A percentile compares a stretch with the other conserved stretches of the same genome.
phyloP scores from a whole-genome alignment of 176 grass and related monocot species.

The Cenchrus americanus region DNA sequence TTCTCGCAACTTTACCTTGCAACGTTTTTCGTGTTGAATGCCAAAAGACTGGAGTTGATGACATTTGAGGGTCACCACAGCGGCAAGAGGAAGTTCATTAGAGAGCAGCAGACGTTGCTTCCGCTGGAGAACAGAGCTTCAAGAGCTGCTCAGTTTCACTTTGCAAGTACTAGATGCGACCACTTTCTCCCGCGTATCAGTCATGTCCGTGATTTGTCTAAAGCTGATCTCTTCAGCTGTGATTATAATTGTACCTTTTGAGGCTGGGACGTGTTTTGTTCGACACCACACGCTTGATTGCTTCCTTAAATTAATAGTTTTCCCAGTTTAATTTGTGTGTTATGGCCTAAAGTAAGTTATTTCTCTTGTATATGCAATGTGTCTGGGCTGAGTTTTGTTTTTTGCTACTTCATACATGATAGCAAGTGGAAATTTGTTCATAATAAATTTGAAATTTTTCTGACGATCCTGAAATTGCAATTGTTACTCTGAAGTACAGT shows the following conservation, averaged over 20 bases:
- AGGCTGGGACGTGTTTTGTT: neutral
- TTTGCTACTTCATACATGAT: neutral
- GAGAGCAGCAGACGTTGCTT: neutral
- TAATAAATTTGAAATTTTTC: neutral
- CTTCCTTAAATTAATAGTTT: neutral
- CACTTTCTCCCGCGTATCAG: neutral
- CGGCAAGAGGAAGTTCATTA: neutral
- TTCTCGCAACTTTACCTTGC: neutral
- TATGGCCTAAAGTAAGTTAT: neutral
- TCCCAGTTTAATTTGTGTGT: neutral
- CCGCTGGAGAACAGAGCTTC: slow-evolving; percentile 19
- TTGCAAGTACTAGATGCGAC: neutral
- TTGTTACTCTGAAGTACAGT: neutral
- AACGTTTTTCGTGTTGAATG: neutral
- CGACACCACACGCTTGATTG: too few relatives aligned
- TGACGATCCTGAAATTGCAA: neutral
- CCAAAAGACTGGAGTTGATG: neutral
- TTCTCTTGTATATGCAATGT: neutral
- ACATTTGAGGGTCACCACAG: neutral
- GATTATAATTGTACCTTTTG: neutral
- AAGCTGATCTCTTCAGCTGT: slow-evolving; percentile 3
- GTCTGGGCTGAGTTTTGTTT: neutral
- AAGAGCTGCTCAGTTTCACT: neutral
- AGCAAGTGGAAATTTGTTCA: neutral
- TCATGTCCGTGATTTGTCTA: slow-evolving; percentile 13